Conservation (phyloP, 129 eudicot species). For the Deinandra increscens region DNA sequence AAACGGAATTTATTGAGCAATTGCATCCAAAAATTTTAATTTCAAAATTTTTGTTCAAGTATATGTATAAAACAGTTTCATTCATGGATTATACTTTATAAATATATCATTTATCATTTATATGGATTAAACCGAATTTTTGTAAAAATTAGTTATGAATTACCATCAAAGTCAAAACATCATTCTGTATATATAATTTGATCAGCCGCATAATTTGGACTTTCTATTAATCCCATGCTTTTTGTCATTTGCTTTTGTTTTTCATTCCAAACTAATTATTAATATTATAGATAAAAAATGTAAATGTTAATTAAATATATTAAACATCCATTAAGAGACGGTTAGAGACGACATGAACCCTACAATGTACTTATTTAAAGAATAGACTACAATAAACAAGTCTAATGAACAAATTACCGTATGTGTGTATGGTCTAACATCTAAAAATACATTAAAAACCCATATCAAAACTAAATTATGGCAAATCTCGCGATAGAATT, state of each 20-base stretch:
- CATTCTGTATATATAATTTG: background rate
- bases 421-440: background rate
- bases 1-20: too few relatives aligned
- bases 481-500: background rate
- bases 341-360: background rate
- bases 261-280: background rate
- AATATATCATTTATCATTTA: background rate
- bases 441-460: background rate
- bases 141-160: background rate
- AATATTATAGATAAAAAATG: background rate
- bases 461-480: background rate
- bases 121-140: background rate
- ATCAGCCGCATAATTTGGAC: conserved; percentile 1
- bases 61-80: too few relatives aligned
- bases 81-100: too few relatives aligned
- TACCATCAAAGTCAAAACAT: background rate
- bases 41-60: too few relatives aligned
- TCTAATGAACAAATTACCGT: background rate
- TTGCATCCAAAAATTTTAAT: too few relatives aligned
- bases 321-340: background rate
- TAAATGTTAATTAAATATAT: background rate
- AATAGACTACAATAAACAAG: background rate
- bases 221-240: conserved; percentile 2
- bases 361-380: background rate
- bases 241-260: conserved; percentile 1